These are phyloP conservation scores for Canna indica DNA, from an alignment of 176 grass and related monocot genomes.

Conservation along the genomic window DNA sequence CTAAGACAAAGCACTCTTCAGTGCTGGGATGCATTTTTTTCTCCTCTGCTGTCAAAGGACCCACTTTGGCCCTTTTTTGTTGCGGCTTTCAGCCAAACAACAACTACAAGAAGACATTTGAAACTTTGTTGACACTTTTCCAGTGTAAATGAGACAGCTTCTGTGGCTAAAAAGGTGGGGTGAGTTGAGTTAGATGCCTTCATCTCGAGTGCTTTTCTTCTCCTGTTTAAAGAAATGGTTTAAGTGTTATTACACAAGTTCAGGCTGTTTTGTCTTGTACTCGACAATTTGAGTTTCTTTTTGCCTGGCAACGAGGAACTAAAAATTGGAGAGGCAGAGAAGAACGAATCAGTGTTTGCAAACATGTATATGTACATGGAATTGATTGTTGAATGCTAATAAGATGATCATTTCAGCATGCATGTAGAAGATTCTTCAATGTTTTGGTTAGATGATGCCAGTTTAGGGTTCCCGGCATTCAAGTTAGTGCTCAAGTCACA, in stretches of 20 bases:
- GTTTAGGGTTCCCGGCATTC: too few species aligned
- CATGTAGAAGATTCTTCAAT: too few species aligned
- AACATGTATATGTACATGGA: not conserved
- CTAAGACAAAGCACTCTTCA: constrained; percentile 5
- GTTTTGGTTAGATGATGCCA: too few species aligned
- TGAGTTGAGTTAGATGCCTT: not conserved
- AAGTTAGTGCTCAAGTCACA: too few species aligned
- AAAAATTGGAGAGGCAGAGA: not conserved
- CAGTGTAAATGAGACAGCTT: not conserved
- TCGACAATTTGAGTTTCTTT: not conserved
- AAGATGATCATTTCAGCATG: not conserved
- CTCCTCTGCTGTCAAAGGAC: not conserved
- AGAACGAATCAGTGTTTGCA: not conserved
- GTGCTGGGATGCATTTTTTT: not conserved
- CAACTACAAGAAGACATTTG: not conserved
- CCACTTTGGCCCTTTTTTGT: not conserved
- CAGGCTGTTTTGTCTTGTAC: not conserved
- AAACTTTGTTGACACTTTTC: not conserved
- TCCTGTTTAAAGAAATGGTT: not conserved
- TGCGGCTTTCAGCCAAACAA: not conserved
- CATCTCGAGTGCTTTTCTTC: not conserved
- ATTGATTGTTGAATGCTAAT: not conserved
- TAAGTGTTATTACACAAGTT: not conserved
- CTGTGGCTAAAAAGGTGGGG: not conserved
- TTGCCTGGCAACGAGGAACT: not conserved